Percentiles rank a stretch among this genome's conserved stretches.
Conservation (phyloP, 2,329 filamentous ascomycete species). For the Penicillium sp. region DNA sequence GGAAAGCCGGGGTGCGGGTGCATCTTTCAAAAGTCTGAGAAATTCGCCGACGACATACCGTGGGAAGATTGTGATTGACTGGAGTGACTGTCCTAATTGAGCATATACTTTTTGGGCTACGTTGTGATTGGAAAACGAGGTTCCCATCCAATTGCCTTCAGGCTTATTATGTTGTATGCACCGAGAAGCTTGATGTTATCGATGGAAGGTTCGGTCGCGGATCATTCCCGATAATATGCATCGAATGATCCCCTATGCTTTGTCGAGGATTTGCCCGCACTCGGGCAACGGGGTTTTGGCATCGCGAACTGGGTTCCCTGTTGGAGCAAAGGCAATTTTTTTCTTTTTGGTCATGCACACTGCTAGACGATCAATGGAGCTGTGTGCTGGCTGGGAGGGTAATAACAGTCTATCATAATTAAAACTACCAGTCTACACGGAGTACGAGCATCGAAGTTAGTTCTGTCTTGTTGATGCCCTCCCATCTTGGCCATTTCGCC, state of each 20-base stretch:
- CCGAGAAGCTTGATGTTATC: conserved; percentile 8
- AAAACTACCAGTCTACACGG: neutral
- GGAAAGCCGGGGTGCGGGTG: conserved; percentile 6
- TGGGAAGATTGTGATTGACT: neutral
- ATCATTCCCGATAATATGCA: neutral
- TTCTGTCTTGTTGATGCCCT: neutral
- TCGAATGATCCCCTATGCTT: neutral
- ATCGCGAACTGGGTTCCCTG: conserved; percentile 14
- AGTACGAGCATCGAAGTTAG: neutral
- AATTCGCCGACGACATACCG: neutral
- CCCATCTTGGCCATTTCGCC: neutral
- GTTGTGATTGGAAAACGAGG: neutral
- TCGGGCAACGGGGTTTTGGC: conserved; percentile 7
- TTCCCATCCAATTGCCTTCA: conserved; percentile 3
- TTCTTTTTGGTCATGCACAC: conserved; percentile 5
- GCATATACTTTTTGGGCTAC: neutral
- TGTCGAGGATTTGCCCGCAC: neutral
- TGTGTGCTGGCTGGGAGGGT: neutral
- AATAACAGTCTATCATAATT: neutral
- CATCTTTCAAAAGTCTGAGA: neutral
- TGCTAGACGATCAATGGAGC: conserved; percentile 15
- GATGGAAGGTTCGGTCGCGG: conserved; percentile 2
- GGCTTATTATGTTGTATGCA: neutral
- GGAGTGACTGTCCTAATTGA: neutral
- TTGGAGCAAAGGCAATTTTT: neutral